Base-by-base conservation (phyloP, 2,329 filamentous ascomycete species). In the Coniochaeta sp. region DNA sequence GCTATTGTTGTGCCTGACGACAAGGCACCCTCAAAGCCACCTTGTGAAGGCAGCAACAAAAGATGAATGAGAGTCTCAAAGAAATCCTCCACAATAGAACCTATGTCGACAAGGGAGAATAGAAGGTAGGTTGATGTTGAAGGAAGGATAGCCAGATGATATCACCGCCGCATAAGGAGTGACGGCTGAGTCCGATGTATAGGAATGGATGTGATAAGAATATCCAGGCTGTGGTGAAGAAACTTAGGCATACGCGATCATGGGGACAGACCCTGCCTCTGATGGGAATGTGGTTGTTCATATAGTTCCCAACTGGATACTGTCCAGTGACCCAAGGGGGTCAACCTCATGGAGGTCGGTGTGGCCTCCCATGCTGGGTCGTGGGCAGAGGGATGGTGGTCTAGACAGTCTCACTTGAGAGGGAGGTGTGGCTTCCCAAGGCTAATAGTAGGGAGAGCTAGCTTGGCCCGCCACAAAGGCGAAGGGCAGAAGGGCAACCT, bases 91-190 rank as follows among this genome's bases (percentile, higher is more conserved):
- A 24, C 38, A 42, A 42, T 24, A 42, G n/a, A n/a, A 42, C 38
- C 38, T 10, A 24, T 22, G 2, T 8, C 20, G 6, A 9, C 13
- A 42, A 42, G 18, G 12, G 38, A 42, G 9, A 42, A 42, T 42
- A 42, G 38, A 42, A n/a, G n/a, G n/a, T 16, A 16, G 22, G 35
- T 8, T 40, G 31, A 33, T 16, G n/a, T 18, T 49, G 28, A 2
- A 24, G 47, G 6, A 33, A 32, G 20, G 18, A 16, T 26, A 49
- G 20, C 13, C 22, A 33, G 32, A 49, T 33, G 27, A 33, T 33
- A 49, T 48, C 45, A 48, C 45, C 18, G 32, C 47, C 47, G 47
- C 47, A 33, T 49, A 49, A 33, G 14, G 47, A 49, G 47, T 31
- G 47, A 49, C 47, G 47, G 47, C 47, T 26, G 27, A 33, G 47